Percentiles rank a stretch among this genome's conserved stretches.
phyloP scores from a whole-genome alignment of 1,284 basidiomycete genomes.

The Moesziomyces aphidis region DNA sequence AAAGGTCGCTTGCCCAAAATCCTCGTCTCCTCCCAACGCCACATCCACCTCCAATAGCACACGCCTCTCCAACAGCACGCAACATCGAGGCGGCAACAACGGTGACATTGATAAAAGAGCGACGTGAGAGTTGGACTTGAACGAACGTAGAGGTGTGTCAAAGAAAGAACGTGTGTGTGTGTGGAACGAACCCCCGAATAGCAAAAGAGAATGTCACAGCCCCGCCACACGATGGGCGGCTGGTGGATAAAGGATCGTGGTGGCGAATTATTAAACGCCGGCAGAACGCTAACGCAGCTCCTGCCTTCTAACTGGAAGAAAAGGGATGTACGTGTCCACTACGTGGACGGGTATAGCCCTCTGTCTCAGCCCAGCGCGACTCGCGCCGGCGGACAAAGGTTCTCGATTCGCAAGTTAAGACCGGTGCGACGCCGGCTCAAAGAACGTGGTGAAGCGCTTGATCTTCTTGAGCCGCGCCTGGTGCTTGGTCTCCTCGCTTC shows the following conservation, averaged over 20 bases:
- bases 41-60: conserved; percentile 19
- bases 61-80: not conserved
- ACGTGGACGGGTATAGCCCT: conserved; percentile 30
- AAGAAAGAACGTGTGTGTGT: not conserved
- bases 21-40: conserved; percentile 10
- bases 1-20: conserved; percentile 31
- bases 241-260: no score
- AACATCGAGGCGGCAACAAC: no score
- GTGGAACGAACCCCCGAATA: not conserved
- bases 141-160: conserved; percentile 2
- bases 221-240: no score
- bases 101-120: not conserved
- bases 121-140: conserved; percentile 25
- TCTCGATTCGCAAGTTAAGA: not conserved
- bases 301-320: not conserved
- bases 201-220: not conserved
- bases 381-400: conserved; percentile 18
- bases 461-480: conserved; percentile 52
- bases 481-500: conserved; percentile 48
- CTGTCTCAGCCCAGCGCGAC: conserved; percentile 7
- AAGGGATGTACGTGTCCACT: not conserved
- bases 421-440: conserved; percentile 45
- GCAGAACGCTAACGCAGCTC: no score
- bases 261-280: no score
- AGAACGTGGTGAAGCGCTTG: conserved; percentile 54